Base-by-base conservation (phyloP, 83 land plant species). In the Picea abies region DNA sequence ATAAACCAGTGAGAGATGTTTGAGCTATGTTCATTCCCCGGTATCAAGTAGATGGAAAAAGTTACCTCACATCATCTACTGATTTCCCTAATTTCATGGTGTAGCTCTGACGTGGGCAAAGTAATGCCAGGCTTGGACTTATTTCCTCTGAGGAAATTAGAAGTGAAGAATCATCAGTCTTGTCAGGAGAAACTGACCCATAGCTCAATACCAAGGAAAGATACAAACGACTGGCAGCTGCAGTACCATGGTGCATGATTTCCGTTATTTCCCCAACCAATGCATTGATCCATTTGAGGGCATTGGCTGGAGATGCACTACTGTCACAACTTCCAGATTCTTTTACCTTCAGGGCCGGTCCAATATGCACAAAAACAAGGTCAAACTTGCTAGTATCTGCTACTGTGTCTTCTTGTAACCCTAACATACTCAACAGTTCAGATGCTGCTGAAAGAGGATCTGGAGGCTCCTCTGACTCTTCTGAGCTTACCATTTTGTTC, bases 61-160 rank as follows among this genome's bases (percentile, higher is more conserved):
- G 71, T 32, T 79, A 86, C 92, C 94, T 90, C 41, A 90, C 72
- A 60, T 89, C 75, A 32, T 82, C 26, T 70, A 90, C 41, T 17
- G 19, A 63, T 29, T 81, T 76, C n/a, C 88, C 91, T 62, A 84
- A 91, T 79, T 77, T 92, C 85, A 89, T 87, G 37, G 85, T 85
- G 82, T 90, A 92, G 85, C 94, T 92, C 60, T 90, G 94, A 15
- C 83, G 82, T 65, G 94, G 92, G 20, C 81, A 76, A 81, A 90
- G 82, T 26, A 20, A 10, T 29, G 88, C 79, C 63, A 92, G 82
- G 63, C 79, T 76, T 75, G 86, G 83, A 49, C 79, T 84, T 32
- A 47, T 81, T 62, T 85, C 82, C 26, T 25, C 16, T n/a, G 41
- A 60, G 66, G 77, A 5, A 26, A 58, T 60, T n/a, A 72, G 81